Base-by-base conservation (phyloP, 306 rosid genomes). In the Pterocarpus santalinus region DNA sequence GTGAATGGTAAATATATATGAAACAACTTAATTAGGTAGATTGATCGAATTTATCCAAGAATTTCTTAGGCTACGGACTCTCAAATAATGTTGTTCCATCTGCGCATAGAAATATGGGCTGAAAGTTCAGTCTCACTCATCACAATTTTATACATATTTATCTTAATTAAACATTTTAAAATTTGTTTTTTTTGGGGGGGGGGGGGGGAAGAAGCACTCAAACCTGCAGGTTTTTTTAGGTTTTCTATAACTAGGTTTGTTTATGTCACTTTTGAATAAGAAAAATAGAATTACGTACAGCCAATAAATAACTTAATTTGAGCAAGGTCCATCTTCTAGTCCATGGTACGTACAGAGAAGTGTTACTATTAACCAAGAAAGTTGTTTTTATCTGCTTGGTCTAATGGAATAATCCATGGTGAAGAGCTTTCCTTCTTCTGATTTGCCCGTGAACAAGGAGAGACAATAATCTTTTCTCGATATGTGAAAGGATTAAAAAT, bases 381-480 rank as follows among this genome's bases (percentile, higher is more conserved):
- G 7, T 73, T n/a, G 32, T 4, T 43, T 4, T 75, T 70, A 74
- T 58, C 69, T 69, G 73, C 12, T 53, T 32, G 71, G 62, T 71
- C 39, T 15, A 39, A 43, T 65, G 64, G 52, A 63, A 51, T 8
- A 38, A 41, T 73, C 57, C 57, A 53, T 57, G 79, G 38, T n/a
- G 41, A 66, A 58, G 28, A 58, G 8, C 17, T 65, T 47, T 36
- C 57, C 68, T 53, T 52, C 9, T 46, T 75, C 13, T 22, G 63
- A 65, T 75, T 84, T 75, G 34, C 43, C 88, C 80, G 36, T 30
- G 52, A 81, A 16, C 65, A 14, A 44, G 72, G 55, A 12, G 69
- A 16, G 28, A 30, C 70, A 75, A 74, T 32, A 3, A 33, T 32
- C 44, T 52, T 32, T 55, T 65, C 75, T 81, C 69, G 15, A 13